Conservation (phyloP, 2,329 filamentous ascomycete species). For the Aspergillus costaricaensis region DNA sequence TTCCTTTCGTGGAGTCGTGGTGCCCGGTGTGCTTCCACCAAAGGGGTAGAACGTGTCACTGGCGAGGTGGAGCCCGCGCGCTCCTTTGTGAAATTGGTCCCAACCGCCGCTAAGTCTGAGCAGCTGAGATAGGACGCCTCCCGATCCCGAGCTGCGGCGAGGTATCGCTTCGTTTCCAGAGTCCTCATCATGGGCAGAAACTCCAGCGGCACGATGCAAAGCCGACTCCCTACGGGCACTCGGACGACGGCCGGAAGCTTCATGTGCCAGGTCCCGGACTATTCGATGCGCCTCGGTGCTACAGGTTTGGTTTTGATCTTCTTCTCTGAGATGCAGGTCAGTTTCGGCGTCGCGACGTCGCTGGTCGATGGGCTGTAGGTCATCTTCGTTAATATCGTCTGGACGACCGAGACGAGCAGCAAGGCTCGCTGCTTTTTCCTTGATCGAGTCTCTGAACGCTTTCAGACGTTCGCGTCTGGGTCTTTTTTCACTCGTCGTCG, state of each 20-base stretch:
- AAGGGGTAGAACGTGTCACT: slow-evolving; percentile 1
- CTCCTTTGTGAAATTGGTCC: not conserved
- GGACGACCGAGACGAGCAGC: slow-evolving; percentile 7
- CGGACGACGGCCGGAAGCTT: not conserved
- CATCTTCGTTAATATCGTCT: slow-evolving; percentile 1
- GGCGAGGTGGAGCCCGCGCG: not conserved
- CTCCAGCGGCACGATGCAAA: not conserved
- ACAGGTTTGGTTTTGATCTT: not conserved
- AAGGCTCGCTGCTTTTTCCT: not conserved
- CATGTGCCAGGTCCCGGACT: not conserved
- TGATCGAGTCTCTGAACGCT: slow-evolving; percentile 1
- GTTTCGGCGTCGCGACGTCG: not conserved
- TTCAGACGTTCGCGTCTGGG: not conserved
- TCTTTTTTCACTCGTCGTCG: not conserved
- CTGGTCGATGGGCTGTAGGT: slow-evolving; percentile 6
- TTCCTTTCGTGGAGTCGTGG: slow-evolving; percentile 12
- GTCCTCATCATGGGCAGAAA: not conserved
- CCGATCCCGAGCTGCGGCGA: not conserved
- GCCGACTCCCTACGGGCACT: slow-evolving; percentile 1
- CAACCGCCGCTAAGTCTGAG: slow-evolving; percentile 2
- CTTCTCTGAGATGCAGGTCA: not conserved
- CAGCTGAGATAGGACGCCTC: slow-evolving; percentile 1
- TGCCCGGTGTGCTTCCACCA: slow-evolving; percentile 1
- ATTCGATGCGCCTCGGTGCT: slow-evolving; percentile 6
- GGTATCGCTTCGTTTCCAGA: not conserved